Percentiles rank a stretch among this genome's conserved stretches.
phyloP scores from a whole-genome alignment of 345 rosid genomes.

The Eucalyptus viminalis region DNA sequence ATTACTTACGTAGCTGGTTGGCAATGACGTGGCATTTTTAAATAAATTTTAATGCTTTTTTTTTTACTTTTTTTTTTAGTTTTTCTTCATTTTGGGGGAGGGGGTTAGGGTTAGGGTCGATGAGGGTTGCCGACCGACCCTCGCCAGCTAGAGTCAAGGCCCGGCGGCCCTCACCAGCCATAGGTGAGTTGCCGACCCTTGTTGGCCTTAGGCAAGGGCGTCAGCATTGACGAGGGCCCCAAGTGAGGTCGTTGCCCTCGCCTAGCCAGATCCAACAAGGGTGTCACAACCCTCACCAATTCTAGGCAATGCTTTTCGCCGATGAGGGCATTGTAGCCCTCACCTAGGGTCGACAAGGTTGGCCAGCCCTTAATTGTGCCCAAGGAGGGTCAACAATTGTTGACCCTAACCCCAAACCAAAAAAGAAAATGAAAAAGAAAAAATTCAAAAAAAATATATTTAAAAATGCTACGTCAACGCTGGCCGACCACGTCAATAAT shows the following conservation, averaged over 20 bases:
- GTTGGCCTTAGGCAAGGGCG: rapidly evolving
- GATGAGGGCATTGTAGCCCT: rapidly evolving
- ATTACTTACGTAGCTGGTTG: rapidly evolving
- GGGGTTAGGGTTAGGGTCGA: too few species aligned
- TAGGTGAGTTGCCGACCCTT: rapidly evolving
- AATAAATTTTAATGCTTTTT: too few species aligned
- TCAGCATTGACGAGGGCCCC: rapidly evolving
- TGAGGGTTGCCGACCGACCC: rapidly evolving
- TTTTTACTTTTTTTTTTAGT: rapidly evolving
- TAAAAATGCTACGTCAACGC: rapidly evolving
- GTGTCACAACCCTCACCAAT: rapidly evolving
- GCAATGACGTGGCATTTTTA: too few species aligned
- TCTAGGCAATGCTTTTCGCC: rapidly evolving
- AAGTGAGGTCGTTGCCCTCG: rapidly evolving
- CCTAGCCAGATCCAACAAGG: rapidly evolving
- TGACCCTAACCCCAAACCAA: rapidly evolving
- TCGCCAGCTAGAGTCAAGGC: rapidly evolving
- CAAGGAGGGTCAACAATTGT: rapidly evolving
- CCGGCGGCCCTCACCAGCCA: rapidly evolving
- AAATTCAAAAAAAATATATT: too few species aligned
- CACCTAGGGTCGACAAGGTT: rapidly evolving
- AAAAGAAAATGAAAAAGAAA: too few species aligned
- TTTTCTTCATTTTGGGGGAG: too few species aligned
- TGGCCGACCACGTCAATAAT: rapidly evolving
- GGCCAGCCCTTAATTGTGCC: rapidly evolving